phyloP scores from a whole-genome alignment of 768 basidiomycete genomes.

The Tricholoma hemisulphureum region DNA sequence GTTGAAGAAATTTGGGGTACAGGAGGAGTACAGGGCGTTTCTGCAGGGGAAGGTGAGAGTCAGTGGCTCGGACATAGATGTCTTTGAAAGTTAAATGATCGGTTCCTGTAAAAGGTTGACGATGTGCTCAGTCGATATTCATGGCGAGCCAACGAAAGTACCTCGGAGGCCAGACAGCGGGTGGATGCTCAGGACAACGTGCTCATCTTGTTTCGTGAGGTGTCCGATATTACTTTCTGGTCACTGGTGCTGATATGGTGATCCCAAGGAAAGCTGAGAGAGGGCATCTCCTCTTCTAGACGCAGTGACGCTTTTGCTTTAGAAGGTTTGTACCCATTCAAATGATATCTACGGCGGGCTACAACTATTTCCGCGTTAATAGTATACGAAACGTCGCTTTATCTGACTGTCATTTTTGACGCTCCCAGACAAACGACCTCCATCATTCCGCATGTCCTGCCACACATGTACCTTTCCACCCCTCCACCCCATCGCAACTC shows the following conservation, averaged over 20 bases:
- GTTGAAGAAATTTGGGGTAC: conserved; percentile 54
- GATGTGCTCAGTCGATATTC: conserved; percentile 43
- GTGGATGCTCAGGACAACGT: conserved; percentile 64
- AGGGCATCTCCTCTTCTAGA: conserved; percentile 63
- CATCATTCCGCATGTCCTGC: conserved; percentile 59
- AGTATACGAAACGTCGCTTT: conserved; percentile 78
- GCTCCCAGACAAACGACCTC: conserved; percentile 60
- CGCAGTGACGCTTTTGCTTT: conserved; percentile 61
- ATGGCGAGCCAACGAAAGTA: conserved; percentile 28
- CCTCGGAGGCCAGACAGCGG: conserved; percentile 36
- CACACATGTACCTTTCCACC: conserved; percentile 40
- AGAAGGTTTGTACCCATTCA: conserved; percentile 48
- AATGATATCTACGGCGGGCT: not conserved
- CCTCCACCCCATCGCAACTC: conserved; percentile 22
- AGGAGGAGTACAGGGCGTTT: conserved; percentile 67
- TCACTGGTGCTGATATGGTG: not conserved
- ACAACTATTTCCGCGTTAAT: conserved; percentile 1
- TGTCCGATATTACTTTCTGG: not conserved
- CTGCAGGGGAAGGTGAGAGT: conserved; percentile 64
- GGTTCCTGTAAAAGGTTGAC: conserved; percentile 39
- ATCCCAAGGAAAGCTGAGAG: conserved; percentile 66
- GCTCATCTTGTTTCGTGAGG: conserved; percentile 71
- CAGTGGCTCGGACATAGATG: not conserved
- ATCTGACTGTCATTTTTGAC: conserved; percentile 61
- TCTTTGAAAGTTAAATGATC: not conserved